These are phyloP conservation scores for Kurtzmaniella quercitrusa DNA, from an alignment of 1,139 yeast genomes.

Conservation along the genomic window DNA sequence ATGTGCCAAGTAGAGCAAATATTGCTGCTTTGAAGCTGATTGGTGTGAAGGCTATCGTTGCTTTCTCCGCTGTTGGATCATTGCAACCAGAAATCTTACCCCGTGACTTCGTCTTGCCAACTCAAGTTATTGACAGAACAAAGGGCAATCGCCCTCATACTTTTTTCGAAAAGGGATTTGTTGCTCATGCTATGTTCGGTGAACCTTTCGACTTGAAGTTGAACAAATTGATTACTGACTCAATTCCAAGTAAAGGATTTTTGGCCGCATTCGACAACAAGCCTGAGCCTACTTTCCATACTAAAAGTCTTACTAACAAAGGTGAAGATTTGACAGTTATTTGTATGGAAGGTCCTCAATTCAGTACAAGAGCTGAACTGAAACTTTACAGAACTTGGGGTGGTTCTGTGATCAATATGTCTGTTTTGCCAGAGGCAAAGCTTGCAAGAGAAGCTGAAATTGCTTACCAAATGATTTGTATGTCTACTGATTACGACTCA, in stretches of 20 bases:
- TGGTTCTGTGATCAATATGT: conserved; percentile 94
- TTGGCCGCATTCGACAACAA: conserved; percentile 48
- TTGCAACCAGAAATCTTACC: conserved; percentile 86
- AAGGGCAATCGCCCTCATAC: conserved; percentile 91
- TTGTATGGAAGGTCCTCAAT: conserved; percentile 99
- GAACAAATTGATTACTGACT: conserved; percentile 58
- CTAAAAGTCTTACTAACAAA: conserved; percentile 45
- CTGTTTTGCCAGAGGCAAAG: conserved; percentile 92
- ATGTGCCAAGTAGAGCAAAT: conserved; percentile 91
- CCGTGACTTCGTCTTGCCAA: conserved; percentile 91
- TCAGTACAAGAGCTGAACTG: conserved; percentile 96
- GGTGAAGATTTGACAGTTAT: conserved; percentile 75
- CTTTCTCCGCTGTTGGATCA: conserved; percentile 96
- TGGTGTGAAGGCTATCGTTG: conserved; percentile 84
- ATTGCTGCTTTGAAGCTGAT: conserved; percentile 89
- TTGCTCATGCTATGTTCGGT: conserved; percentile 96
- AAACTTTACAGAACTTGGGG: conserved; percentile 85
- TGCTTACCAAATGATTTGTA: conserved; percentile 95
- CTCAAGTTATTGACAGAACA: conserved; percentile 93
- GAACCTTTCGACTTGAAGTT: conserved; percentile 87
- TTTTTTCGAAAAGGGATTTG: conserved; percentile 88
- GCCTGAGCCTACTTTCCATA: conserved; percentile 49
- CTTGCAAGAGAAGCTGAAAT: conserved; percentile 97
- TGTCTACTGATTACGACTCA: conserved; percentile 98
- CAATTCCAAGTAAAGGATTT: conserved; percentile 47